phyloP scores from a whole-genome alignment of 345 rosid genomes.

The Hirschfeldia incana region DNA sequence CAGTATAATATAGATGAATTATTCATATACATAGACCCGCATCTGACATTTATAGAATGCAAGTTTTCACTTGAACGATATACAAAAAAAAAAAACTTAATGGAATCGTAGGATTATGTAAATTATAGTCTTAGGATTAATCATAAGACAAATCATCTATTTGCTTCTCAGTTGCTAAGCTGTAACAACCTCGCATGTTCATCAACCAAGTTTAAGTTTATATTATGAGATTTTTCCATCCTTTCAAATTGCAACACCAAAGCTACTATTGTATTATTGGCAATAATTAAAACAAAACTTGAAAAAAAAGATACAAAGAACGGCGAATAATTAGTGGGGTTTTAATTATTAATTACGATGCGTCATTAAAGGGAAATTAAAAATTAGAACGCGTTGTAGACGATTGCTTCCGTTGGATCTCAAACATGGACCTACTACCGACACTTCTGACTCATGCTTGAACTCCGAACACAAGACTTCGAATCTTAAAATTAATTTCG shows the following conservation, averaged over 20 bases:
- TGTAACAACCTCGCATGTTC: background rate
- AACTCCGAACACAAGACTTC: conserved; percentile 39
- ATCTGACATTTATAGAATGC: background rate
- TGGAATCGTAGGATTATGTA: background rate
- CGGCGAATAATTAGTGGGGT: conserved; percentile 6
- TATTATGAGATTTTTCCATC: background rate
- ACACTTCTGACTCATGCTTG: conserved; percentile 43
- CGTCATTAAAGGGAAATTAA: background rate
- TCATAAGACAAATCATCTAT: background rate
- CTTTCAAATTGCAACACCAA: background rate
- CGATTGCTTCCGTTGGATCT: conserved; percentile 34
- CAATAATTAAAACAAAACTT: conserved; percentile 5
- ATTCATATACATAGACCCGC: background rate
- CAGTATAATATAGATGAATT: background rate
- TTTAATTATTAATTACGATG: background rate
- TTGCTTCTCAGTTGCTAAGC: background rate
- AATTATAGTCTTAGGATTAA: background rate
- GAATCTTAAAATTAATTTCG: conserved; percentile 26
- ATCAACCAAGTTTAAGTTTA: background rate
- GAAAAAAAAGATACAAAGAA: background rate
- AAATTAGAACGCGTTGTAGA: conserved; percentile 31
- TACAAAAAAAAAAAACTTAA: background rate
- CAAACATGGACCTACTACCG: conserved; percentile 42
- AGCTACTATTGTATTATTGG: background rate
- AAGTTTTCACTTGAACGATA: background rate